These are phyloP conservation scores for Aquanectria penicillioides DNA, from an alignment of 2,329 filamentous ascomycete genomes.

Conservation along the genomic window DNA sequence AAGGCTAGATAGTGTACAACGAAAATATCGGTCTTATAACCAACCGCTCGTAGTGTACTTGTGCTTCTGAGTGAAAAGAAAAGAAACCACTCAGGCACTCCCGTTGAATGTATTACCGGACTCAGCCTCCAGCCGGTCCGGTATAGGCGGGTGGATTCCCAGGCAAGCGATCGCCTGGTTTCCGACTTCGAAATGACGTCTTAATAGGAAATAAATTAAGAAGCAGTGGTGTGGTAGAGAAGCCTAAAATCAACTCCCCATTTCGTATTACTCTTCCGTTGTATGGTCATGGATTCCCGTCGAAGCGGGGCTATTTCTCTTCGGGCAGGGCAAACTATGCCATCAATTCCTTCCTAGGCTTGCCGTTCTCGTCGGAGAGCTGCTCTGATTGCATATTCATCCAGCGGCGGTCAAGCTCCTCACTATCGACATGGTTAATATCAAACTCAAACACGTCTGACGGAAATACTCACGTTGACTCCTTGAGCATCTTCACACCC, in stretches of 20 bases:
- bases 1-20: neutral
- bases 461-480: constrained; percentile 50
- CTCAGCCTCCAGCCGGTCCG: neutral
- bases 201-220: too few species aligned
- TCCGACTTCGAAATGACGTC: too few species aligned
- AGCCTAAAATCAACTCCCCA: too few species aligned
- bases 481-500: constrained; percentile 53
- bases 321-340: constrained; percentile 33
- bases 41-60: constrained; percentile 6
- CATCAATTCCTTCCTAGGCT: constrained; percentile 38
- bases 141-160: neutral
- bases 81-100: constrained; percentile 6
- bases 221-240: too few species aligned
- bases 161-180: neutral
- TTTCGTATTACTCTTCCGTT: too few species aligned
- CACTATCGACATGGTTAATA: constrained; percentile 41
- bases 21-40: constrained; percentile 15
- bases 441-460: neutral
- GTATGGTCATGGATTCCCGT: too few species aligned
- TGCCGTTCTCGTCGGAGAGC: constrained; percentile 40
- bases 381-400: constrained; percentile 46
- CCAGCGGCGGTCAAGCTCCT: constrained; percentile 51
- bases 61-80: constrained; percentile 2
- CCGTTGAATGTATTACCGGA: constrained; percentile 11
- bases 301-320: neutral